Base-by-base conservation (phyloP, 2,329 filamentous ascomycete genomes). In the Fusarium floridanum region DNA sequence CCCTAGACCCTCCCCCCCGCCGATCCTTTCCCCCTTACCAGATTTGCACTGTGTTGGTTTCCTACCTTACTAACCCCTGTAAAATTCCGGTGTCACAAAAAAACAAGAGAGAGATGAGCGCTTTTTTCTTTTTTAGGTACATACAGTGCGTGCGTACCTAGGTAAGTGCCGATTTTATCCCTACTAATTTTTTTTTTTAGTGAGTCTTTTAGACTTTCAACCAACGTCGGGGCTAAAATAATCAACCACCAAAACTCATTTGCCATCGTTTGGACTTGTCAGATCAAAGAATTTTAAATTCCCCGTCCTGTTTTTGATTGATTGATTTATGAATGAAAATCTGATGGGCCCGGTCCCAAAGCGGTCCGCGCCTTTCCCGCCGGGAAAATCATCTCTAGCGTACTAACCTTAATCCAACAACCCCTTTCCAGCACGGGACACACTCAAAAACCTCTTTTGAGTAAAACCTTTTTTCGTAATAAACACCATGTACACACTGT, bases 341-440 rank as follows among this genome's bases (percentile, higher is more conserved):
- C 24, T 50, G 3, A 65, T 36, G 53, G 64, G 48, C 29, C 29
- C 29, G 27, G 27, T 29, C 7, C 27, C 27, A 29, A 32, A 32
- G 48, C 72, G 72, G 72, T 72, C 72, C 72, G 39, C 65, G 53
- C 72, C 43, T 66, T 69, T 61, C 68, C 50, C 37, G 63, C 36
- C 39, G 22, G 56, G 27, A 34, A 45, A 45, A 65, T 61, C 43
- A 56, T 12, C 41, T 67, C 70, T 75, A 75, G 72, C 72, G 72
- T 65, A n/a, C 34, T 48, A 75, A 75, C 72, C 63, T 75, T 75
- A 75, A 75, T 67, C 68, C n/a, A 75, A 74, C 43, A 22, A 22
- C 11, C 68, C 60, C 20, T 29, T 20, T 27, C 32, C 20, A n/a
- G 34, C 36, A 43, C 39, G 37, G 37, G 37, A 10, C 37, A 41